Evolutionary conservation across 2,329 filamentous ascomycete genomes (phyloP).

Genomic region (Furcasterigmium sp.): DNA sequence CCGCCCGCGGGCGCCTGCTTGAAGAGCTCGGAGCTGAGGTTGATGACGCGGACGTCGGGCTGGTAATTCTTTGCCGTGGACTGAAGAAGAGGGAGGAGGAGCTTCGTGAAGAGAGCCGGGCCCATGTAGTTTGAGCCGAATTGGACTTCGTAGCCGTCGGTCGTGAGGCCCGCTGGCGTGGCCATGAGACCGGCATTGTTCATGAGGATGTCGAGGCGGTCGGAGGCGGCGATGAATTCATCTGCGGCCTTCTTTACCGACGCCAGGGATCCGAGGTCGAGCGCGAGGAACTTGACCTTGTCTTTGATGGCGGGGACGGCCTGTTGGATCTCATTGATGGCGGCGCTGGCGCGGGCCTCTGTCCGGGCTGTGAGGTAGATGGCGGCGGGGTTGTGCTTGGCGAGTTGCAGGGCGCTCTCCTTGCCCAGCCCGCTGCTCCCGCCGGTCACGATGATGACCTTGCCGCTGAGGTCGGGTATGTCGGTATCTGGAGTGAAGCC

Average conservation of each 20-base stretch:
- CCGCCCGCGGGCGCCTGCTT: slow-evolving; percentile 14
- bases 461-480: slow-evolving; percentile 37
- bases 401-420: background rate
- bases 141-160: slow-evolving; percentile 42
- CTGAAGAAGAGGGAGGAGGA: slow-evolving; percentile 23
- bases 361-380: slow-evolving; percentile 50
- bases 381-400: slow-evolving; percentile 38
- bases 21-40: slow-evolving; percentile 18
- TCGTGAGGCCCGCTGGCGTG: slow-evolving; percentile 24
- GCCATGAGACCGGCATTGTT: slow-evolving; percentile 41
- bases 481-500: slow-evolving; percentile 17
- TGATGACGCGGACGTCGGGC: slow-evolving; percentile 24
- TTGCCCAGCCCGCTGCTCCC: slow-evolving; percentile 21
- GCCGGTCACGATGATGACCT: slow-evolving; percentile 46
- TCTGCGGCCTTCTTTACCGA: slow-evolving; percentile 34
- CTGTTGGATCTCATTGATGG: slow-evolving; percentile 19
- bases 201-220: slow-evolving; percentile 36
- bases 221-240: slow-evolving; percentile 23
- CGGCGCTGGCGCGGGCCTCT: slow-evolving; percentile 34
- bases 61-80: slow-evolving; percentile 15
- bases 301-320: slow-evolving; percentile 10
- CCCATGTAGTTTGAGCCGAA: slow-evolving; percentile 45
- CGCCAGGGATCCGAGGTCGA: slow-evolving; percentile 37
- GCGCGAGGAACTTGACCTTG: slow-evolving; percentile 25
- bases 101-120: slow-evolving; percentile 36